A percentile compares a stretch with the other conserved stretches of the same genome.
Evolutionary conservation across 1,139 yeast genomes (phyloP).

Genomic region (Saccharomyces hybrid): DNA sequence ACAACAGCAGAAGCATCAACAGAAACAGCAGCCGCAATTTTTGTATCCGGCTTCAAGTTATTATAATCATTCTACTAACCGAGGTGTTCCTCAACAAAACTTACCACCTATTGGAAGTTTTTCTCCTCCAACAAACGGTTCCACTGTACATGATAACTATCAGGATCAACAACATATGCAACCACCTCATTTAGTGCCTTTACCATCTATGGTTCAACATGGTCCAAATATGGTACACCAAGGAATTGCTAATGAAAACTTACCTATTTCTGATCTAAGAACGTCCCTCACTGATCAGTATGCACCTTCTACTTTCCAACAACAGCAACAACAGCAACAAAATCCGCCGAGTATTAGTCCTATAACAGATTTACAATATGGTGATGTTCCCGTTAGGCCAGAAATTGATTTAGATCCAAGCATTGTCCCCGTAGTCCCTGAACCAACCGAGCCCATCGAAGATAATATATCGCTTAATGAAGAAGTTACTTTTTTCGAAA

Average conservation of each 20-base stretch:
- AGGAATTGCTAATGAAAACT: conserved; percentile 2
- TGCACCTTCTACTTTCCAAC: background rate
- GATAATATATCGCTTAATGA: conserved; percentile 61
- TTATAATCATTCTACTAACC: background rate
- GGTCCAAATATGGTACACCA: background rate
- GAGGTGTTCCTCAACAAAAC: conserved; percentile 34
- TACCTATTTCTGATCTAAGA: background rate
- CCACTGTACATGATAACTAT: conserved; percentile 8
- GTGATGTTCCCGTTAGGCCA: conserved; percentile 47
- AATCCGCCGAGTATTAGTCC: background rate
- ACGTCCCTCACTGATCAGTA: background rate
- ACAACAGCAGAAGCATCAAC: conserved; percentile 8
- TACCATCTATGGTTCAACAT: conserved; percentile 6
- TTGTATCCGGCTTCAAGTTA: background rate
- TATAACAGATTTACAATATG: background rate
- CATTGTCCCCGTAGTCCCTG: conserved; percentile 78
- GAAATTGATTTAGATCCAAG: conserved; percentile 50
- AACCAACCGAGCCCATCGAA: conserved; percentile 67
- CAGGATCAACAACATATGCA: conserved; percentile 13
- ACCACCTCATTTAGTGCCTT: conserved; percentile 3
- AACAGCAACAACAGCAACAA: background rate
- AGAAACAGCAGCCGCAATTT: conserved; percentile 5
- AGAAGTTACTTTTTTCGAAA: conserved; percentile 85
- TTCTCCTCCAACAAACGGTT: conserved; percentile 57
- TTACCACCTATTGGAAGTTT: conserved; percentile 95